These are phyloP conservation scores for Zelopaecilomyces penicillatus DNA, from an alignment of 2,329 filamentous ascomycete species.

Conservation along the genomic window DNA sequence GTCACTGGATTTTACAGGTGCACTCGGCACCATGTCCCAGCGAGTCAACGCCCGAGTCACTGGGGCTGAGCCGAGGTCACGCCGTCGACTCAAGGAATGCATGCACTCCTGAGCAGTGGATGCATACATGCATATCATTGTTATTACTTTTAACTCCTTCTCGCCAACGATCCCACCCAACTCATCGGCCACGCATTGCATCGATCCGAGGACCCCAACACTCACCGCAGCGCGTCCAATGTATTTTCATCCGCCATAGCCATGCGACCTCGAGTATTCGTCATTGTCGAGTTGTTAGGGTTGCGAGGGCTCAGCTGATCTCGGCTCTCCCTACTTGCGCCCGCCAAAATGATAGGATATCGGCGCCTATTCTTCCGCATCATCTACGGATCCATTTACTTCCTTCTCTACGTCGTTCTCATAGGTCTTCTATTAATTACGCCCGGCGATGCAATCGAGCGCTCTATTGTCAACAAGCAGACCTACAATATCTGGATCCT, in stretches of 20 bases:
- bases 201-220: background rate
- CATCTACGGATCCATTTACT: constrained; percentile 73
- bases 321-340: constrained; percentile 1
- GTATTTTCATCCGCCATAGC: constrained; percentile 16
- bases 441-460: constrained; percentile 71
- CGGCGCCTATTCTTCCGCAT: constrained; percentile 59
- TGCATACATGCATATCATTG: no score
- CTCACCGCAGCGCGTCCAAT: constrained; percentile 10
- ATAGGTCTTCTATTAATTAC: constrained; percentile 68
- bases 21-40: no score
- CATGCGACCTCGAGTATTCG: constrained; percentile 16
- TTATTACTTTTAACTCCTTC: no score
- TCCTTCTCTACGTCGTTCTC: constrained; percentile 65
- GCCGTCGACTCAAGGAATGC: no score
- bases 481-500: constrained; percentile 79
- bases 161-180: no score
- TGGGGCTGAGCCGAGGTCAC: no score
- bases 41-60: no score
- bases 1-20: no score
- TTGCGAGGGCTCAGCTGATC: constrained; percentile 8
- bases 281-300: constrained; percentile 8
- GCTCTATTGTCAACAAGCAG: constrained; percentile 58
- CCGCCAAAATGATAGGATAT: constrained; percentile 10
- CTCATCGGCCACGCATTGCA: no score
- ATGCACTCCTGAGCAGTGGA: no score